A percentile compares a stretch with the other conserved stretches of the same genome.
Evolutionary conservation across 164 flowering plant species (phyloP).

Genomic region (Stephania japonica): DNA sequence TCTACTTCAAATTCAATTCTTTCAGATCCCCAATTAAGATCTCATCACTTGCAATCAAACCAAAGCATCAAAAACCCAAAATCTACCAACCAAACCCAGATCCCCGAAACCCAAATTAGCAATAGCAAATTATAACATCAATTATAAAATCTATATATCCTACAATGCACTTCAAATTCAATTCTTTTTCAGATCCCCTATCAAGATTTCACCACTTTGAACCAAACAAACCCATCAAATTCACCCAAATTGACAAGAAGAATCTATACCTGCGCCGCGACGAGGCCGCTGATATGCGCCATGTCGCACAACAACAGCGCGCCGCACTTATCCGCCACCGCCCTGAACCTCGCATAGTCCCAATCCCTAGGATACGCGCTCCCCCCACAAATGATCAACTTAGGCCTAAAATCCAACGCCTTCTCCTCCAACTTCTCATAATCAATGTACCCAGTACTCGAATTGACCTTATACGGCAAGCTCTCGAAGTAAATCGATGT

Average conservation of each 20-base stretch:
- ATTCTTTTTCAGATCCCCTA: no score
- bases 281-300: constrained; percentile 99
- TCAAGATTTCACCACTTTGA: no score
- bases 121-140: no score
- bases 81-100: no score
- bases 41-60: no score
- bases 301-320: constrained; percentile 91
- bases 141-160: no score
- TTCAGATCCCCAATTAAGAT: no score
- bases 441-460: constrained; percentile 75
- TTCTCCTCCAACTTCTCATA: constrained; percentile 96
- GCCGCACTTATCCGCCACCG: constrained; percentile 85
- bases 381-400: constrained; percentile 90
- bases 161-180: no score
- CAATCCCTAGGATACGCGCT: constrained; percentile 97
- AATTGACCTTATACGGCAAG: constrained; percentile 89
- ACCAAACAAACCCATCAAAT: neutral
- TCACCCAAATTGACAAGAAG: neutral
- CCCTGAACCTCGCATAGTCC: constrained; percentile 73
- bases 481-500: constrained; percentile 99
- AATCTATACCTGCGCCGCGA: constrained; percentile 87
- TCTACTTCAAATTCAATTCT: no score
- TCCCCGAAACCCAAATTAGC: no score
- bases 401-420: constrained; percentile 95
- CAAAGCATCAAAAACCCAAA: no score